Conservation (phyloP, 1,139 yeast species). For the Pichia cactophila region DNA sequence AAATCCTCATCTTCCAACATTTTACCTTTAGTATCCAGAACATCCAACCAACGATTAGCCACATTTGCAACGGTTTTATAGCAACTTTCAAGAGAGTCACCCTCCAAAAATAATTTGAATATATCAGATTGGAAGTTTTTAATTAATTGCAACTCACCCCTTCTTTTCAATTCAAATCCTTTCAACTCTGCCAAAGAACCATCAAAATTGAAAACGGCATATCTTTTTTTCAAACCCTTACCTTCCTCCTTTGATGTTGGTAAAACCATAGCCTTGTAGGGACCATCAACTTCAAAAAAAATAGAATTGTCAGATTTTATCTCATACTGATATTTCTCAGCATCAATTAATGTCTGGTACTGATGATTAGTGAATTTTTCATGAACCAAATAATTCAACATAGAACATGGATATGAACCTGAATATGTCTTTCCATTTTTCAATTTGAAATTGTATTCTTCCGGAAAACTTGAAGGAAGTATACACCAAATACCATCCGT, state of each 20-base stretch:
- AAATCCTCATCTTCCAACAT: slow-evolving; percentile 91
- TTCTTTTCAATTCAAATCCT: slow-evolving; percentile 92
- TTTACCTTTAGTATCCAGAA: slow-evolving; percentile 77
- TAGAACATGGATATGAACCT: slow-evolving; percentile 90
- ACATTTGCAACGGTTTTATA: slow-evolving; percentile 85
- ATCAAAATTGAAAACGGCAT: slow-evolving; percentile 94
- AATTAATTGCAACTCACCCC: slow-evolving; percentile 92
- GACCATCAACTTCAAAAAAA: slow-evolving; percentile 98
- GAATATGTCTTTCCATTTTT: slow-evolving; percentile 71
- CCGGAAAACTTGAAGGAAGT: slow-evolving; percentile 88
- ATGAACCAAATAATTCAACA: slow-evolving; percentile 92
- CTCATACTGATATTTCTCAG: slow-evolving; percentile 57
- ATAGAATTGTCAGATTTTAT: slow-evolving; percentile 87
- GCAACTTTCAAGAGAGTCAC: slow-evolving; percentile 68
- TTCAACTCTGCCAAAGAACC: slow-evolving; percentile 92
- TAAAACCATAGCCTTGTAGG: slow-evolving; percentile 92
- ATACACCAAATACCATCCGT: slow-evolving; percentile 99
- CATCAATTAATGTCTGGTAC: slow-evolving; percentile 79
- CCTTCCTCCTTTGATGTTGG: slow-evolving; percentile 99
- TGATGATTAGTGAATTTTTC: slow-evolving; percentile 88
- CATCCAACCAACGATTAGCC: slow-evolving; percentile 95
- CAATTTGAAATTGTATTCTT: slow-evolving; percentile 63
- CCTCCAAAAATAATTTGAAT: slow-evolving; percentile 84
- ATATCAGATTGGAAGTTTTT: slow-evolving; percentile 94
- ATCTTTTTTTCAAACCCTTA: slow-evolving; percentile 89